These are phyloP conservation scores for Avena atlantica DNA, from an alignment of 176 grass and related monocot species.

Conservation along the genomic window DNA sequence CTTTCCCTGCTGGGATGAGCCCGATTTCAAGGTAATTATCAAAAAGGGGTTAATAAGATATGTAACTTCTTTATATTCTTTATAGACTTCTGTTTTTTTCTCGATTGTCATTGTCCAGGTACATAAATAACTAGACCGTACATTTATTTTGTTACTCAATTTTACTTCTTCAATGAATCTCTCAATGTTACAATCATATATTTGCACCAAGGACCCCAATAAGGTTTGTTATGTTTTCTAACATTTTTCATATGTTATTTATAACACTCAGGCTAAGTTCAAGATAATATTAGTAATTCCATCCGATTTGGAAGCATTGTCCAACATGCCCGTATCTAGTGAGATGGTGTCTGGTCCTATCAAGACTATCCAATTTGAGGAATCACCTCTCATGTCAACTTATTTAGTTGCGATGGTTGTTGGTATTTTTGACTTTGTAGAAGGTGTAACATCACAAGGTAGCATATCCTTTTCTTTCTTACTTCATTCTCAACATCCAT, in stretches of 20 bases:
- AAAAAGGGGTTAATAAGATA: neutral
- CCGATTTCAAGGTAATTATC: slow-evolving; percentile 60
- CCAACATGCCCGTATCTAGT: slow-evolving; percentile 58
- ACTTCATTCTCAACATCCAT: neutral
- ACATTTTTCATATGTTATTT: neutral
- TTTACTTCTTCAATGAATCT: neutral
- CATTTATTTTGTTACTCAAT: neutral
- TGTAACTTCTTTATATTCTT: neutral
- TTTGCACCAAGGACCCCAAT: neutral
- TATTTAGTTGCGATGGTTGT: slow-evolving; percentile 66
- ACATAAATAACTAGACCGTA: neutral
- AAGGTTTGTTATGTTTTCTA: neutral
- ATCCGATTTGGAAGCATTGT: slow-evolving; percentile 50
- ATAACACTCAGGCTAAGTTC: slow-evolving; percentile 54
- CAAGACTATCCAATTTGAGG: slow-evolving; percentile 51
- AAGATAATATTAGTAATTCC: slow-evolving; percentile 59
- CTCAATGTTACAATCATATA: neutral
- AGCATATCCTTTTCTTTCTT: neutral
- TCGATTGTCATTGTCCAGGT: neutral
- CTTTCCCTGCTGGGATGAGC: slow-evolving; percentile 90
- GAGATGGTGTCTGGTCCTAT: slow-evolving; percentile 37
- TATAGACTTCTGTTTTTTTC: neutral
- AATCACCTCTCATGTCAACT: slow-evolving; percentile 72
- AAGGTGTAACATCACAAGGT: slow-evolving; percentile 45
- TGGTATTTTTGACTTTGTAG: slow-evolving; percentile 57